A percentile compares a stretch with the other conserved stretches of the same genome.
Evolutionary conservation across 2,329 filamentous ascomycete genomes (phyloP).

Genomic region (Grosmannia huntii): DNA sequence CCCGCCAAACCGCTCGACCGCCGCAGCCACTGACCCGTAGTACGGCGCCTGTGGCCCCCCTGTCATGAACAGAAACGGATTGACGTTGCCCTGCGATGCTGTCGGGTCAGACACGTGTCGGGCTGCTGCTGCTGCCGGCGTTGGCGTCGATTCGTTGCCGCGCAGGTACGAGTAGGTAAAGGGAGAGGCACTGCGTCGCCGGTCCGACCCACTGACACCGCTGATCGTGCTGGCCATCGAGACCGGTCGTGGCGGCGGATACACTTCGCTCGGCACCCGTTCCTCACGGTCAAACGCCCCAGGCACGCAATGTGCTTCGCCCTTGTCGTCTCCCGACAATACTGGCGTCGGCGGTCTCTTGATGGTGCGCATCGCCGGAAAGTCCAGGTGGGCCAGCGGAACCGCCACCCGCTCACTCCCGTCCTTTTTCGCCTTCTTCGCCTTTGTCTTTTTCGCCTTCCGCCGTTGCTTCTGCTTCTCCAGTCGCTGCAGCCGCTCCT

Average conservation of each 20-base stretch:
- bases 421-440: constrained; percentile 24
- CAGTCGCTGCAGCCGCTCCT: constrained; percentile 43
- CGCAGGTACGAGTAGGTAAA: constrained; percentile 32
- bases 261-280: constrained; percentile 14
- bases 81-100: constrained; percentile 18
- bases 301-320: constrained; percentile 11
- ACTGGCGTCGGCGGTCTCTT: constrained; percentile 12
- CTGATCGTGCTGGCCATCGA: neutral
- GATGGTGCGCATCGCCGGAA: constrained; percentile 21
- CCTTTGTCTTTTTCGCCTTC: constrained; percentile 22
- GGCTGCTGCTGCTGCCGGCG: constrained; percentile 14
- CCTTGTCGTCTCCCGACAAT: constrained; percentile 16
- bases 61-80: constrained; percentile 43
- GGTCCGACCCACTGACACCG: constrained; percentile 9
- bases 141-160: constrained; percentile 11
- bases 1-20: constrained; percentile 22
- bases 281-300: constrained; percentile 24
- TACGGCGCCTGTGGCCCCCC: constrained; percentile 27
- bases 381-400: constrained; percentile 37
- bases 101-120: constrained; percentile 34
- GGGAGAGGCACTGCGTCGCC: constrained; percentile 26
- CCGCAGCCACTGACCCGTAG: constrained; percentile 19
- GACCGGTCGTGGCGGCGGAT: constrained; percentile 19
- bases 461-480: constrained; percentile 17
- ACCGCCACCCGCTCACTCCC: constrained; percentile 37